Conservation (phyloP, 1,284 basidiomycete species). For the Ganoderma leucocontextum region DNA sequence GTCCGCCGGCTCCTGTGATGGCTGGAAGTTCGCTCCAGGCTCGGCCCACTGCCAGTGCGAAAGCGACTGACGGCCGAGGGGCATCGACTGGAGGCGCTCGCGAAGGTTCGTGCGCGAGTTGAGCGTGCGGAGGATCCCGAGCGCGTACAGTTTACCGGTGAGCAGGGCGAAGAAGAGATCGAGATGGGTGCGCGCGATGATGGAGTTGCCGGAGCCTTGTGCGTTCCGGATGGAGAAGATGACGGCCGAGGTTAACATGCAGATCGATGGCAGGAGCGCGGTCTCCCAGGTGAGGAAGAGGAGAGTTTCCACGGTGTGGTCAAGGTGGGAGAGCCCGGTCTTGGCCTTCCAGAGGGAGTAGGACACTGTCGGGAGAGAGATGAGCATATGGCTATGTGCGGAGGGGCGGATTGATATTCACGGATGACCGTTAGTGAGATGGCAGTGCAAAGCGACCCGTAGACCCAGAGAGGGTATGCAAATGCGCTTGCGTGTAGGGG, state of each 20-base stretch:
- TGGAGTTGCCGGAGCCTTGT: not conserved
- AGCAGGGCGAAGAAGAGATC: slow-evolving; percentile 57
- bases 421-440: slow-evolving; percentile 51
- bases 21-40: slow-evolving; percentile 7
- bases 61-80: slow-evolving; percentile 50
- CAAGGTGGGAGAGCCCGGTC: slow-evolving; percentile 52
- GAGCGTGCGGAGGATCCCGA: slow-evolving; percentile 55
- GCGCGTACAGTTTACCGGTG: slow-evolving; percentile 58
- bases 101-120: slow-evolving; percentile 54
- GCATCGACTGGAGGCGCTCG: slow-evolving; percentile 47
- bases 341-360: slow-evolving; percentile 51
- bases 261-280: slow-evolving; percentile 53
- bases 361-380: slow-evolving; percentile 41
- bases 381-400: slow-evolving; percentile 8
- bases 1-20: not conserved
- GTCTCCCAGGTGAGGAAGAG: slow-evolving; percentile 59
- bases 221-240: slow-evolving; percentile 52
- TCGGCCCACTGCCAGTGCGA: slow-evolving; percentile 41
- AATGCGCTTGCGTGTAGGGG: slow-evolving; percentile 44
- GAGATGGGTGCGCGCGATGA: slow-evolving; percentile 44
- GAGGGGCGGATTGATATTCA: slow-evolving; percentile 41
- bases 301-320: slow-evolving; percentile 52
- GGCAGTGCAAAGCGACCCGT: slow-evolving; percentile 47
- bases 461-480: slow-evolving; percentile 39
- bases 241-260: slow-evolving; percentile 51